These are phyloP conservation scores for Yarrowia sp. DNA, from an alignment of 805 yeast species.

Conservation along the genomic window DNA sequence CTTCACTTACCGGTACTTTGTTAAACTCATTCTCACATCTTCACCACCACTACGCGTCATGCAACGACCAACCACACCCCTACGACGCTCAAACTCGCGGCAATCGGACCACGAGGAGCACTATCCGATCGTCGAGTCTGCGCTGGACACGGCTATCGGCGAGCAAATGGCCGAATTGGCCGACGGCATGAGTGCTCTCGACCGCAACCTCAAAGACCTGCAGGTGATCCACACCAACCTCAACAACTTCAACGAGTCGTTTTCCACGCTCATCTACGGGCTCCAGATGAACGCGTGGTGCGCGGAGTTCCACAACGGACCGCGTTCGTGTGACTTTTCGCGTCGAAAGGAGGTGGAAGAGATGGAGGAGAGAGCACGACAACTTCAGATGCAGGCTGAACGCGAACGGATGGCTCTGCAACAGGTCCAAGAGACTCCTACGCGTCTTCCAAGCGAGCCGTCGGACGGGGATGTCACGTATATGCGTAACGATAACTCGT, in stretches of 20 bases:
- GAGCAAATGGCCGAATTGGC: conserved; percentile 46
- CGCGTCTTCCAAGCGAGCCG: conserved; percentile 24
- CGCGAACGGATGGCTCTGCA: conserved; percentile 2
- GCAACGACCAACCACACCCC: conserved; percentile 44
- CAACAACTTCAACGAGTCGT: conserved; percentile 74
- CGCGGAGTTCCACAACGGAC: conserved; percentile 63
- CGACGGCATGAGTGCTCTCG: conserved; percentile 57
- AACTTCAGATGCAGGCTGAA: conserved; percentile 11
- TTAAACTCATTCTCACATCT: too few relatives aligned
- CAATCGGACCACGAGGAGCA: conserved; percentile 43
- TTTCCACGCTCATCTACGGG: conserved; percentile 79
- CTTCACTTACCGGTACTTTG: too few relatives aligned
- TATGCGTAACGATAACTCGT: conserved; percentile 32
- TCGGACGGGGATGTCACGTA: conserved; percentile 33
- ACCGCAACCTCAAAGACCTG: conserved; percentile 63
- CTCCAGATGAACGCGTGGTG: conserved; percentile 88
- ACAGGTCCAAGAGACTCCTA: conserved; percentile 30
- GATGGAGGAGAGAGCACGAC: conserved; percentile 17
- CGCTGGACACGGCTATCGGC: conserved; percentile 41
- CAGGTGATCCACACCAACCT: conserved; percentile 66
- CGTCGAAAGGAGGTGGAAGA: conserved; percentile 21
- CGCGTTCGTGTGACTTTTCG: conserved; percentile 39
- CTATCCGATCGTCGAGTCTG: conserved; percentile 39
- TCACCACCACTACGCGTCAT: background rate
- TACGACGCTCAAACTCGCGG: conserved; percentile 44